phyloP scores from a whole-genome alignment of 495 filamentous ascomycete genomes.

The Cryomyces minteri region DNA sequence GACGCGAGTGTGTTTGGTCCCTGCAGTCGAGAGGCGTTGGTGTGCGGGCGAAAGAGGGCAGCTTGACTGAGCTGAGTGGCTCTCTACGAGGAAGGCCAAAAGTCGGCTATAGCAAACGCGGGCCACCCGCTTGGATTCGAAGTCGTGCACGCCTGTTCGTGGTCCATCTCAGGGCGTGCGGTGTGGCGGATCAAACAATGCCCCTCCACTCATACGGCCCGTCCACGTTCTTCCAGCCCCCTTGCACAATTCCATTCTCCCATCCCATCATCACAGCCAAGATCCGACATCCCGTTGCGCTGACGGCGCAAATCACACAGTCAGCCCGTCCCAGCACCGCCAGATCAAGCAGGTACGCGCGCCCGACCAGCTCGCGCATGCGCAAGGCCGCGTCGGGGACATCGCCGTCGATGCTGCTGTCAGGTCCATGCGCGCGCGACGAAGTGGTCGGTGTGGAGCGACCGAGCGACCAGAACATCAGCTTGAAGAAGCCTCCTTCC shows the following conservation, averaged over 20 bases:
- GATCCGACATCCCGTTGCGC: constrained; percentile 43
- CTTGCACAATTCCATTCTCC: constrained; percentile 34
- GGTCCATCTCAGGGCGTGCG: too few relatives aligned
- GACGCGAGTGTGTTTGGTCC: too few relatives aligned
- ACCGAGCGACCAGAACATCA: constrained; percentile 52
- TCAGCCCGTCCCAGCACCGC: constrained; percentile 45
- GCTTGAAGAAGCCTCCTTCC: constrained; percentile 56
- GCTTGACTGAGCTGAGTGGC: too few relatives aligned
- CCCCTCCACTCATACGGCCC: constrained; percentile 37
- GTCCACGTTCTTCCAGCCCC: constrained; percentile 56
- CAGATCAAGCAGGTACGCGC: constrained; percentile 55
- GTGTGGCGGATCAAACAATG: background rate
- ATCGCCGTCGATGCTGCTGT: background rate
- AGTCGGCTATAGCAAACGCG: too few relatives aligned
- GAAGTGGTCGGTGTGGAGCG: constrained; percentile 1
- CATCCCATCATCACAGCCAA: constrained; percentile 57
- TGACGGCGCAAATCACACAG: constrained; percentile 46
- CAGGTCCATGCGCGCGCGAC: background rate
- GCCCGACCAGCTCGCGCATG: constrained; percentile 44
- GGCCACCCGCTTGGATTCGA: too few relatives aligned
- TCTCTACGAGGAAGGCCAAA: too few relatives aligned
- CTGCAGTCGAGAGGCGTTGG: too few relatives aligned
- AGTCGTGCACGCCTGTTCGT: too few relatives aligned
- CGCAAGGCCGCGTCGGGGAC: constrained; percentile 32
- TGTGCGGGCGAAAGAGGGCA: too few relatives aligned